Conservation (phyloP, 2,329 filamentous ascomycete species). For the Arachnomyces sp. region DNA sequence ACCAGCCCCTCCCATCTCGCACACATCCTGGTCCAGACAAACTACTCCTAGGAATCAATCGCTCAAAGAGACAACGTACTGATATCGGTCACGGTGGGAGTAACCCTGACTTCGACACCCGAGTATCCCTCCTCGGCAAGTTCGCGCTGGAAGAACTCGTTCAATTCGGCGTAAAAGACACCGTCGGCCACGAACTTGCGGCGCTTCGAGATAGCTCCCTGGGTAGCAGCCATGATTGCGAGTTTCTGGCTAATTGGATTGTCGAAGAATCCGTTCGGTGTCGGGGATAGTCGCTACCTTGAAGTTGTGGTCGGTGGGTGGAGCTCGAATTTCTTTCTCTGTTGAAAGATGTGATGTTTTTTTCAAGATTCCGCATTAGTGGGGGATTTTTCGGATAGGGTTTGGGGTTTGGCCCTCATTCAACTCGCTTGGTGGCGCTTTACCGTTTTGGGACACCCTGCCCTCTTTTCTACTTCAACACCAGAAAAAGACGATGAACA, state of each 20-base stretch:
- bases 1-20: no score
- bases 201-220: slow-evolving; percentile 47
- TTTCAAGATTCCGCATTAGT: slow-evolving; percentile 24
- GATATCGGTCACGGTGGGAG: slow-evolving; percentile 99
- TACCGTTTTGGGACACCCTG: slow-evolving; percentile 15
- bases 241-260: slow-evolving; percentile 25
- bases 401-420: slow-evolving; percentile 32
- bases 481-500: no score
- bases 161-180: slow-evolving; percentile 99
- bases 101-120: slow-evolving; percentile 99
- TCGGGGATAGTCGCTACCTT: background rate
- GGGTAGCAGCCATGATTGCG: slow-evolving; percentile 44
- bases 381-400: slow-evolving; percentile 35
- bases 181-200: slow-evolving; percentile 86
- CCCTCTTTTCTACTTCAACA: background rate
- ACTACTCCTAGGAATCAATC: no score
- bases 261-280: slow-evolving; percentile 18
- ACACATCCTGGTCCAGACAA: no score
- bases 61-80: slow-evolving; percentile 43
- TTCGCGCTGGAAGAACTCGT: slow-evolving; percentile 99
- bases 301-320: slow-evolving; percentile 4
- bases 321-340: slow-evolving; percentile 2
- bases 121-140: slow-evolving; percentile 99
- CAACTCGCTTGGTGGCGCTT: slow-evolving; percentile 17
- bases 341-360: slow-evolving; percentile 3